A percentile compares a stretch with the other conserved stretches of the same genome.
phyloP scores from a whole-genome alignment of 116 monocot species.

The Cymodocea nodosa region DNA sequence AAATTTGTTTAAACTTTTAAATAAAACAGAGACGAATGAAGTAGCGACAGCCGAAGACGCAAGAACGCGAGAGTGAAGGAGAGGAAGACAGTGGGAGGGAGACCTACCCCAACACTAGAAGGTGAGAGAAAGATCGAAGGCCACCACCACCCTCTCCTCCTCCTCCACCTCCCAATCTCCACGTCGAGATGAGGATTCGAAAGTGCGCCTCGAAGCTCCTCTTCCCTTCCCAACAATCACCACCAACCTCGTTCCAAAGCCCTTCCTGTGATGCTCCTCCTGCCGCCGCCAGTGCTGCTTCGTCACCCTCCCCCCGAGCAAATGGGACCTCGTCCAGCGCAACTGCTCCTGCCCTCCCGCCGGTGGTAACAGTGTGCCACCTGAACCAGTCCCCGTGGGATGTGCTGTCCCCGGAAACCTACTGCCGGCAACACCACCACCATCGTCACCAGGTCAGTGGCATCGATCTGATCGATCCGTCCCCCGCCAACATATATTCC shows the following conservation, averaged over 20 bases:
- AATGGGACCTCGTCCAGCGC: background rate
- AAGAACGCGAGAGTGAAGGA: too few relatives aligned
- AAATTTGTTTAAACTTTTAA: too few relatives aligned
- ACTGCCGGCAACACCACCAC: background rate
- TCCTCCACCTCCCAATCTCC: background rate
- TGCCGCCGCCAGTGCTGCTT: background rate
- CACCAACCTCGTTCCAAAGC: background rate
- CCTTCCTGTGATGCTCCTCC: background rate
- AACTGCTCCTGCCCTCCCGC: background rate
- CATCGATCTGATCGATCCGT: background rate
- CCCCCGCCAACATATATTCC: background rate
- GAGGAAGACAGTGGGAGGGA: too few relatives aligned
- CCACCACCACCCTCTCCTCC: background rate
- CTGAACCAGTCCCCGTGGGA: constrained; percentile 28
- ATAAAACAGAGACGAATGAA: too few relatives aligned
- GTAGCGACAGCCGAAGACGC: too few relatives aligned
- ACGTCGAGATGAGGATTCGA: constrained; percentile 21
- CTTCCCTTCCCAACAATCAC: background rate
- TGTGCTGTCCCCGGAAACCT: constrained; percentile 4
- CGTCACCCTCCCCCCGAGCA: background rate
- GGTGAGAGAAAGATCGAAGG: background rate
- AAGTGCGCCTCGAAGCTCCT: constrained; percentile 18
- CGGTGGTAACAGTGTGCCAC: constrained; percentile 4
- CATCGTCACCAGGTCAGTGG: constrained; percentile 11
- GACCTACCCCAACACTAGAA: too few relatives aligned